Base-by-base conservation (phyloP, 2,329 filamentous ascomycete genomes). In the Lachnellula hyalina region DNA sequence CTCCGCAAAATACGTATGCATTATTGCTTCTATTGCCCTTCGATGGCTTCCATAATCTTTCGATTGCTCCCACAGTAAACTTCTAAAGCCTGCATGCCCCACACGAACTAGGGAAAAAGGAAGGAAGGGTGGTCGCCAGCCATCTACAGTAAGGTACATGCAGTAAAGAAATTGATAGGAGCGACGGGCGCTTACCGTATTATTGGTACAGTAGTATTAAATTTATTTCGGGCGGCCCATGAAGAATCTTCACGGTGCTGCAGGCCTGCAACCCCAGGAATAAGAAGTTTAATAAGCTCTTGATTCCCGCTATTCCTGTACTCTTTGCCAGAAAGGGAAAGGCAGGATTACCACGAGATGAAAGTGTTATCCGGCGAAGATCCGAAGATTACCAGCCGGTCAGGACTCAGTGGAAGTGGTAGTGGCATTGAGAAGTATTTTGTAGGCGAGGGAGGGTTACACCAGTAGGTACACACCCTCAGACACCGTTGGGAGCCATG, bases 61-160 rank as follows among this genome's bases (percentile, higher is more conserved):
- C 48, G 41, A 56, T 53, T 52, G 60, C 57, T 62, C 4, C 21
- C 21, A 21, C 21, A 3, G 21, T 3, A 21, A 21, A 21, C 21
- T 21, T 62, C 60, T 41, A 62, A 28, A 38, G 54, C 58, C 57
- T 62, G 56, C 49, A 61, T 52, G 52, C 25, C 46, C 50, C 55
- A 54, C 41, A 19, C 15, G 36, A 21, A 15, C 28, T 32, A 48
- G n/a, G 21, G 9, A 42, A 51, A 47, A 38, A 21, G 47, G 25
- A 52, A 49, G 48, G 35, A 38, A 21, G 47, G 25, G 49, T 47
- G 48, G 35, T 32, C 35, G 42, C 25, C 25, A 23, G 25, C 9
- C 32, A 15, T 17, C 9, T 14, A 21, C 14, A 21, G 42, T 23
- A 14, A 47, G 15, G 50, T n/a, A n/a, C 23, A 28, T n/a, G 19